Base-by-base conservation (phyloP, 2,329 filamentous ascomycete genomes). In the Lanzia echinophila region DNA sequence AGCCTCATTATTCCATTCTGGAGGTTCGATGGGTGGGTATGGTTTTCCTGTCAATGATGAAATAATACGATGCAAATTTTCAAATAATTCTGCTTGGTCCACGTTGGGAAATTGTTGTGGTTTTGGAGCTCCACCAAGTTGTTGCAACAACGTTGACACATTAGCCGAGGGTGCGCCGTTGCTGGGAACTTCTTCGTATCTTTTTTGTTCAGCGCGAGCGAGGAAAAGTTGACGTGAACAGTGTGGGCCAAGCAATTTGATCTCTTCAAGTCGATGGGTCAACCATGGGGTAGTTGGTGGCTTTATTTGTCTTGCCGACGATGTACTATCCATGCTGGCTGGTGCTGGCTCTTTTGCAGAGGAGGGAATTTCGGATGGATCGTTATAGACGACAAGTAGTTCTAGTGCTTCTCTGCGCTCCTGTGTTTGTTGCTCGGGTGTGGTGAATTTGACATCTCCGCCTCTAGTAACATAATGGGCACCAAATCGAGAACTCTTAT, bases 401-500 rank as follows among this genome's bases (percentile, higher is more conserved):
- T 83, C 81, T 11, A 73, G 73, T 45, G 75, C 76, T 63, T 84
- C 82, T 24, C 81, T 77, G 45, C 79, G 74, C 6, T 73, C 72
- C 65, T 83, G 83, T 22, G 70, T 66, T 56, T 75, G 73, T 59
- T 82, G 78, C 65, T 84, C 78, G 0, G 76, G 71, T 0, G 81
- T 84, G 17, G 72, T 69, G 33, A 84, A 75, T 0, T 68, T 63
- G 24, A 76, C 68, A 5, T 69, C 64, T 24, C 83, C 82, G 13
- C 79, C 81, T 43, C 80, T 73, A 4, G 77, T 82, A 31, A 72
- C 69, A 60, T 73, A 84, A 36, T 71, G 78, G 73, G 45, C 70
- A 2, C 76, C 69, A 10, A 83, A 64, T n/a, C 42, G 70, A 15
- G 66, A 60, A 2, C 72, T 67, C 43, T 63, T 64, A 0, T 60